Evolutionary conservation across 805 yeast genomes (phyloP).

Genomic region (Candida nemodendra): DNA sequence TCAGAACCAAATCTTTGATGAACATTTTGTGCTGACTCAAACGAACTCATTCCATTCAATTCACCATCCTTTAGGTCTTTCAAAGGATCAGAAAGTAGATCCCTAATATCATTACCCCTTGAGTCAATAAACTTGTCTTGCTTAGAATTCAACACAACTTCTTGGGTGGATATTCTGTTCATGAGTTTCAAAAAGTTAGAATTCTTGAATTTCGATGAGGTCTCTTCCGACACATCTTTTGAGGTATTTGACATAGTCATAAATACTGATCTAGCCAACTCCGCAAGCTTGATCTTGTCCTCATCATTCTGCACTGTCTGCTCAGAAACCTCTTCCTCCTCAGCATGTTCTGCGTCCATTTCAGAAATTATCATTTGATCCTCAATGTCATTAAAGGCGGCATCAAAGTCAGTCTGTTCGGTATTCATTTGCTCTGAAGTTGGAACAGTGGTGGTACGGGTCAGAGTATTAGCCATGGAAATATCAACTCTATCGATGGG

Average conservation of each 20-base stretch:
- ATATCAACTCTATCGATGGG: neutral
- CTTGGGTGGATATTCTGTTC: constrained; percentile 37
- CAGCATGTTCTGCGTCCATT: constrained; percentile 2
- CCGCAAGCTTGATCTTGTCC: constrained; percentile 38
- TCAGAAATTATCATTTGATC: constrained; percentile 14
- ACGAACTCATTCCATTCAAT: constrained; percentile 19
- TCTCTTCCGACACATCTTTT: constrained; percentile 26
- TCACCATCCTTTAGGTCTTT: constrained; percentile 24
- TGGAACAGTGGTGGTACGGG: constrained; percentile 6
- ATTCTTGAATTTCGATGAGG: constrained; percentile 37
- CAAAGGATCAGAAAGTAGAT: constrained; percentile 29
- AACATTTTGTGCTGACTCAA: constrained; percentile 24
- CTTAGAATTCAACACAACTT: constrained; percentile 36
- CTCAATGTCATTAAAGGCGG: constrained; percentile 32
- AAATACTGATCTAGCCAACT: constrained; percentile 38
- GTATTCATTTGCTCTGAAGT: too few species aligned
- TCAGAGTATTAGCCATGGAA: neutral
- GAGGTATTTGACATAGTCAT: constrained; percentile 36
- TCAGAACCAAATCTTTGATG: constrained; percentile 18
- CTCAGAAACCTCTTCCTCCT: constrained; percentile 10
- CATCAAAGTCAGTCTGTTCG: constrained; percentile 25
- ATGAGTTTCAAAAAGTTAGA: constrained; percentile 42
- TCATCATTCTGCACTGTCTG: constrained; percentile 23
- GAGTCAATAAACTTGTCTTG: constrained; percentile 38
- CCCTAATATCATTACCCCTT: constrained; percentile 38